phyloP scores from a whole-genome alignment of 139 green algal species.

The Asterochloris erici region DNA sequence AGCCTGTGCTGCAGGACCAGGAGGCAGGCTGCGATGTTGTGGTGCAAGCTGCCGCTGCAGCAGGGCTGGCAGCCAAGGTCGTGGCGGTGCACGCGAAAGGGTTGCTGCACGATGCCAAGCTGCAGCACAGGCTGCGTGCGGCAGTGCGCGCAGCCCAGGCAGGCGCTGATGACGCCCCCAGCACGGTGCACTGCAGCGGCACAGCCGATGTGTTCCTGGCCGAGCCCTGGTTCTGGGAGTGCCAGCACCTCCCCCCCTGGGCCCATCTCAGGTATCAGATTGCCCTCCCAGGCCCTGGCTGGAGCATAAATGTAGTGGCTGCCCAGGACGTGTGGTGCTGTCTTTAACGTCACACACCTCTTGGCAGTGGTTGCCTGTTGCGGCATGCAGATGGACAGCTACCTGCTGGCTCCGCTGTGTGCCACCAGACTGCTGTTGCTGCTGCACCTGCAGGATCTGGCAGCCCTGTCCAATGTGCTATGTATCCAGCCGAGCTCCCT shows the following conservation, averaged over 20 bases:
- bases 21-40: neutral
- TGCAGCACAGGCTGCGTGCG: no score
- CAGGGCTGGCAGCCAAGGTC: constrained; percentile 3
- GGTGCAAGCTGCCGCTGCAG: constrained; percentile 1
- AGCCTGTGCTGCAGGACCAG: neutral
- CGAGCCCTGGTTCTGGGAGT: neutral
- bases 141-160: no score
- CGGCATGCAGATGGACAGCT: neutral
- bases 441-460: neutral
- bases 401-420: neutral
- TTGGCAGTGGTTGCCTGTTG: neutral
- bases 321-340: neutral
- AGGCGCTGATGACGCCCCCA: no score
- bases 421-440: neutral
- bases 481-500: neutral
- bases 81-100: neutral
- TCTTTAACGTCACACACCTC: neutral
- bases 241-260: neutral
- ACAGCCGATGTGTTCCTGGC: constrained; percentile 9
- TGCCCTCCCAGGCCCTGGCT: neutral
- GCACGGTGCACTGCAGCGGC: no score
- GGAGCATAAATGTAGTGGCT: neutral
- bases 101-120: neutral
- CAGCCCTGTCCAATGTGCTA: neutral
- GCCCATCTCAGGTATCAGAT: neutral